Base-by-base conservation (phyloP, 2,329 filamentous ascomycete species). In the Ceratocystis huliohia region DNA sequence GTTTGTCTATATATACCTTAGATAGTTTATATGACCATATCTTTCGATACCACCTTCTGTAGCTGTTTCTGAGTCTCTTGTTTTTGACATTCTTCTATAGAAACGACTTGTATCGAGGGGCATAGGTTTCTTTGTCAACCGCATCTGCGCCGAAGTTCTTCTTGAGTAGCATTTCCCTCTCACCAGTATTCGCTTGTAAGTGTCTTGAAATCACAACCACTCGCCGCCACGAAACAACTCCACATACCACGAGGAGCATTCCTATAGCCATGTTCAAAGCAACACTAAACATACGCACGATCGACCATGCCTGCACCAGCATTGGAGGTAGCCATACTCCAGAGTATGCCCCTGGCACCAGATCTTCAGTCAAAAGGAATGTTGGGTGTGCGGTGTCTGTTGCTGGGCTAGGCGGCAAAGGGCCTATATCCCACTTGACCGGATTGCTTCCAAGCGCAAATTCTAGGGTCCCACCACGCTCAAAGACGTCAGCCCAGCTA, bases 401-500 rank as follows among this genome's bases (percentile, higher is more conserved):
- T 1, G 66, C 67, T 20, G 84, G 84, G 70, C 82, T 87, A 2
- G 86, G 86, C 13, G 85, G 86, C 64, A 79, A 69, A n/a, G 78
- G 76, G 0, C 84, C 85, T 1, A 80, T 83, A 3, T 80, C 80
- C 86, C 86, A 88, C 66, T 78, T 73, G 17, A 71, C 75, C 5
- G 81, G 78, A 45, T 78, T 73, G 1, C 72, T 61, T 0, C 86
- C 86, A n/a, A 89, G 75, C 20, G 83, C 80, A 72, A 87, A 88
- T 50, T 88, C 83, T 70, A 89, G 73, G 1, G 76, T 83, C 0
- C 85, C 86, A 7, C 85, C 85, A 2, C 81, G 72, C 1, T 79
- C 81, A 73, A 89, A 89, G 28, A 90, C 74, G 70, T 88, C 85
- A 17, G 82, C 75, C 83, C 84, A 89, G 22, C 78, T 78, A 13